Evolutionary conservation across 169 alveolate genomes (phyloP), one percentile per base, ranked within the genome.

Genomic region (Besnoitia besnoiti): DNA sequence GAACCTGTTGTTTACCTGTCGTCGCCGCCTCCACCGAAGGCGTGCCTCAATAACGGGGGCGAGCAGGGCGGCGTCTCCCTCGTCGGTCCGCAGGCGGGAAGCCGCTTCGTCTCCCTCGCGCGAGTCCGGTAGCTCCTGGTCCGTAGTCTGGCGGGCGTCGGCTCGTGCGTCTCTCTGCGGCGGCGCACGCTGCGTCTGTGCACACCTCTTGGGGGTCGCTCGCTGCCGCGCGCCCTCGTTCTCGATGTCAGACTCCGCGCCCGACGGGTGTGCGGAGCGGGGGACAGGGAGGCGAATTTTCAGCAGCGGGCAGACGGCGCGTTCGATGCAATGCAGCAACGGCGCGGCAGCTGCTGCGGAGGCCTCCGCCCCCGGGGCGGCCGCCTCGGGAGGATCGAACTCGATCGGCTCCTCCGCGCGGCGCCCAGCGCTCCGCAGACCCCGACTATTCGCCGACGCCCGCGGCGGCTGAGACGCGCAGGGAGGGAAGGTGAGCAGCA

Each of bases 221-320:
- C 55, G 55, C 55, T 14, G 5, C 14, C 55, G 55, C 55, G 55
- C 55, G 14, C n/a, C 44, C 75, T 82, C 67, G 39, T 46, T 44
- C 87, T 77, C 85, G 35, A 37, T 35, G 50, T 85, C 90, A 1
- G 79, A 44, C 90, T 85, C 90, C 37, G 90, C 90, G 39, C 90
- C 90, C 50, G 90, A 85, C 39, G 90, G 90, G 10, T 85, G 77
- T 21, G 27, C 33, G 21, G 80, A 67, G 12, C 80, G 80, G 21
- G 80, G 47, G 30, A 67, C 80, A 0, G 80, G 80, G 39, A 67
- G 24, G 7, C 39, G 80, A 67, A 67, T 67, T 42, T 67, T 67
- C 80, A 67, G 80, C 12, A 67, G 10, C 46, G 80, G 80, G 19
- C 80, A 67, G 7, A 42, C 80, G 8, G 80, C 80, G 39, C 80